phyloP scores from a whole-genome alignment of 352 stramenopile species.

The Aphanomyces stellatus region DNA sequence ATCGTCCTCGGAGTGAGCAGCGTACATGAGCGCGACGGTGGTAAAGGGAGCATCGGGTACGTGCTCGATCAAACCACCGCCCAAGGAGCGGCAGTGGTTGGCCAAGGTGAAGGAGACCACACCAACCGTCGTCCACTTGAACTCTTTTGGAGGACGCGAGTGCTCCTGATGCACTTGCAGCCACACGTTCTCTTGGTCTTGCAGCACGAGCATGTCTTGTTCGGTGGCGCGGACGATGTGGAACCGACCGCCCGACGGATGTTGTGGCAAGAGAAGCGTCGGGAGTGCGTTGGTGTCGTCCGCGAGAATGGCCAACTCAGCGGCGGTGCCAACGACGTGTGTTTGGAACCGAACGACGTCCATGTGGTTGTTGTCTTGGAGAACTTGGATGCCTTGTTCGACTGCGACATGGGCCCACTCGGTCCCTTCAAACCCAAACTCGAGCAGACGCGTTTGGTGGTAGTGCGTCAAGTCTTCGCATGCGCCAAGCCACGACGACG shows the following conservation, averaged over 20 bases:
- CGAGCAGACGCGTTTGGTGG: neutral
- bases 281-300: neutral
- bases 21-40: neutral
- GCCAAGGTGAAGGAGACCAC: neutral
- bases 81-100: neutral
- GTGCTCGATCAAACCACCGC: neutral
- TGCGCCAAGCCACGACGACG: neutral
- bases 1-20: neutral
- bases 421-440: neutral
- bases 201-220: neutral
- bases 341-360: neutral
- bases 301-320: neutral
- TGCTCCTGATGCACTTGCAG: neutral
- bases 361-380: neutral
- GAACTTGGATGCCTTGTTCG: neutral
- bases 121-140: neutral
- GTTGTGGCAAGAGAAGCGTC: neutral
- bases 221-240: neutral
- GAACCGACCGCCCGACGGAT: neutral
- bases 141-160: too few species aligned
- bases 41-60: neutral
- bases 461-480: neutral
- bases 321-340: neutral
- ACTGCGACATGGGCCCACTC: neutral
- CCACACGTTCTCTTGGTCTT: neutral